A percentile compares a stretch with the other conserved stretches of the same genome.
These are phyloP conservation scores for Paralagenidium karlingii DNA, from an alignment of 352 stramenopile genomes.

Conservation along the genomic window DNA sequence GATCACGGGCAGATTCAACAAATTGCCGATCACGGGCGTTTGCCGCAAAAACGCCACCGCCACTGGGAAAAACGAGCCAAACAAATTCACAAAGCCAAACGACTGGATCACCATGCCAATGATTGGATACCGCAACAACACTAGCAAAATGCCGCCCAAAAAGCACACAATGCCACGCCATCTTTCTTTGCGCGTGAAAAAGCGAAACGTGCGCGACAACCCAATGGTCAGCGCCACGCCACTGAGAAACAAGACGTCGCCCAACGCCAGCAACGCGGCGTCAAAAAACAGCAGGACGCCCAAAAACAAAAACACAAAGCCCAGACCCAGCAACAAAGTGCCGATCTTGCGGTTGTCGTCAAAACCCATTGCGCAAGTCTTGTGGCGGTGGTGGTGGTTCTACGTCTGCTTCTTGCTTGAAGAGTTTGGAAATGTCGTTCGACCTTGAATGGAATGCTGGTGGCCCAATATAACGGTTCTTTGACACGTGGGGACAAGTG, in stretches of 20 bases:
- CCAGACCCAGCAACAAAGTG: conserved; percentile 86
- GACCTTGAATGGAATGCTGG: no score
- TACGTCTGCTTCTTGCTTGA: no score
- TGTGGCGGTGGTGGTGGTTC: no score
- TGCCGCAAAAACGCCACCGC: conserved; percentile 87
- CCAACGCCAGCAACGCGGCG: conserved; percentile 86
- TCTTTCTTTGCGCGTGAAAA: conserved; percentile 90
- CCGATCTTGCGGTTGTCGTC: conserved; percentile 95
- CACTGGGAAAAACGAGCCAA: conserved; percentile 94
- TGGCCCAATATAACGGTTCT: no score
- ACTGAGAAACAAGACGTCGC: conserved; percentile 89
- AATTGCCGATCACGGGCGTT: conserved; percentile 82
- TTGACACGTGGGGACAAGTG: no score
- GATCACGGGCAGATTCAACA: conserved; percentile 81
- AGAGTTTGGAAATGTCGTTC: no score
- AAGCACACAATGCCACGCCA: conserved; percentile 91
- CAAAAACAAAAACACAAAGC: conserved; percentile 88
- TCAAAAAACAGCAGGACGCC: conserved; percentile 93
- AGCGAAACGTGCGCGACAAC: conserved; percentile 84
- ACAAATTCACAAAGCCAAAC: conserved; percentile 93
- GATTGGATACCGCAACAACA: conserved; percentile 88
- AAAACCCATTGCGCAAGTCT: conserved; percentile 14
- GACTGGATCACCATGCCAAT: conserved; percentile 90
- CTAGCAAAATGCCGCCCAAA: conserved; percentile 87
- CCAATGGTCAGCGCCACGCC: conserved; percentile 92